phyloP scores from a whole-genome alignment of 2,329 filamentous ascomycete species.

The Aspergillus candidus region DNA sequence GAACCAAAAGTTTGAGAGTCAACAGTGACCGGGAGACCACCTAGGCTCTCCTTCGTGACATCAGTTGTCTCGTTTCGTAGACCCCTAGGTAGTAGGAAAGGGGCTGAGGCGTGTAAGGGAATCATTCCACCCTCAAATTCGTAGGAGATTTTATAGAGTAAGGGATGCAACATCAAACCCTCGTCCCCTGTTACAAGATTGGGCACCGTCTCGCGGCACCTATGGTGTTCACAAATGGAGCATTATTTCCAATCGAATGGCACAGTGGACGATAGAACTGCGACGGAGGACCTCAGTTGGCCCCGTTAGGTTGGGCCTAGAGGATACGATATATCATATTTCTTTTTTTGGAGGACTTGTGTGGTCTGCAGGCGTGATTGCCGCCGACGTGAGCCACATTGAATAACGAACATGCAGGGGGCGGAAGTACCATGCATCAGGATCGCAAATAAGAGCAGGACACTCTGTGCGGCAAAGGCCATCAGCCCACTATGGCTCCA shows the following conservation, averaged over 20 bases:
- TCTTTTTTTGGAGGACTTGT: background rate
- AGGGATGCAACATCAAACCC: conserved; percentile 8
- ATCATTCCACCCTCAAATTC: background rate
- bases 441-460: background rate
- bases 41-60: too few species aligned
- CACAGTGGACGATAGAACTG: too few species aligned
- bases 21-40: too few species aligned
- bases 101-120: background rate
- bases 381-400: conserved; percentile 9
- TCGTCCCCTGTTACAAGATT: too few species aligned
- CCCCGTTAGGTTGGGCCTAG: background rate
- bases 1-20: too few species aligned
- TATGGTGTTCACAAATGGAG: too few species aligned
- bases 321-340: conserved; percentile 13
- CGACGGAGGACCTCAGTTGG: too few species aligned
- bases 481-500: too few species aligned
- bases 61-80: too few species aligned
- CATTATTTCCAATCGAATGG: too few species aligned
- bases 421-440: conserved; percentile 10
- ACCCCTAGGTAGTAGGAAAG: background rate
- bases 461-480: too few species aligned
- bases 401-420: conserved; percentile 17
- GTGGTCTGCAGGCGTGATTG: background rate
- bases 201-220: too few species aligned
- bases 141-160: conserved; percentile 6